Conservation (phyloP, 495 filamentous ascomycete genomes). For the Aspergillus campestris region DNA sequence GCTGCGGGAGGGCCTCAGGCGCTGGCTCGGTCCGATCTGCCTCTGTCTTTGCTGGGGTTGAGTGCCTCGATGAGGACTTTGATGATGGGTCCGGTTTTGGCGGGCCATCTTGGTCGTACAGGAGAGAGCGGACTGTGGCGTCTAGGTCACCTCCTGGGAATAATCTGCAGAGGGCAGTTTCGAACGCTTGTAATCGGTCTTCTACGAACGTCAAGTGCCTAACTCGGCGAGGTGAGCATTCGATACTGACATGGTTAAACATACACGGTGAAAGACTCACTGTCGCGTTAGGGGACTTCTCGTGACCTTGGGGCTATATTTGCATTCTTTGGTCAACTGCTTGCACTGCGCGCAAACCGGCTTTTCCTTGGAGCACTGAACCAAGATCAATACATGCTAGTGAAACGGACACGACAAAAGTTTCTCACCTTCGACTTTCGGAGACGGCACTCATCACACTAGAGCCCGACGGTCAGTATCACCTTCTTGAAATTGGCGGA, state of each 20-base stretch:
- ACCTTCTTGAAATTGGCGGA: not conserved
- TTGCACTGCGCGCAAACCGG: constrained; percentile 37
- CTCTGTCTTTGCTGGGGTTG: constrained; percentile 29
- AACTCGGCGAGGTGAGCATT: not conserved
- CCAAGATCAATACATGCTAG: constrained; percentile 2
- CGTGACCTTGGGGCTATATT: constrained; percentile 41
- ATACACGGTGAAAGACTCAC: constrained; percentile 21
- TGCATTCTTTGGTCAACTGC: constrained; percentile 38
- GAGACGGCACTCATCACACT: constrained; percentile 45
- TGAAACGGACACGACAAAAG: not conserved
- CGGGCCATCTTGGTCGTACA: constrained; percentile 32
- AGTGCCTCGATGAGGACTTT: constrained; percentile 33
- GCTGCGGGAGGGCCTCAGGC: constrained; percentile 38
- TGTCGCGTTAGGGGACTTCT: constrained; percentile 41
- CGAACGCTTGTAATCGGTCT: constrained; percentile 38
- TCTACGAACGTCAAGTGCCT: constrained; percentile 44
- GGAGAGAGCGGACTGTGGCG: constrained; percentile 34
- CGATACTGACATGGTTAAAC: not conserved
- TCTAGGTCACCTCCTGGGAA: constrained; percentile 42
- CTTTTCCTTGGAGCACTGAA: constrained; percentile 42
- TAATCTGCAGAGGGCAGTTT: constrained; percentile 35
- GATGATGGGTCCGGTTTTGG: constrained; percentile 25
- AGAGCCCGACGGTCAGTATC: not conserved
- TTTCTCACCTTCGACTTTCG: constrained; percentile 39
- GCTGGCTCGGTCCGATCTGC: constrained; percentile 30